Percentiles rank a stretch among this genome's conserved stretches.
phyloP scores from a whole-genome alignment of 768 basidiomycete species.

The Boletus fagicola region DNA sequence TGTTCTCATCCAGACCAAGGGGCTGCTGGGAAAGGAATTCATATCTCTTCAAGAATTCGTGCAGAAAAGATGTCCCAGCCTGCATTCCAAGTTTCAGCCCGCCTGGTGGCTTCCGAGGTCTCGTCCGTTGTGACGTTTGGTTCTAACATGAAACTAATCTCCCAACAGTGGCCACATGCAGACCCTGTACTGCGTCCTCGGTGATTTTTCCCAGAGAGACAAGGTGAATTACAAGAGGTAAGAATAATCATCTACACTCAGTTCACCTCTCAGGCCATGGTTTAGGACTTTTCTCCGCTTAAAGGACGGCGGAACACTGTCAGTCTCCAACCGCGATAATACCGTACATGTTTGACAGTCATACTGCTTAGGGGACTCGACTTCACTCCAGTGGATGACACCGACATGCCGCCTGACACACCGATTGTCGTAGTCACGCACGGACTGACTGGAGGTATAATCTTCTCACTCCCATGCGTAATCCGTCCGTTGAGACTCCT shows the following conservation, averaged over 20 bases:
- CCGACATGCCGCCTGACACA: conserved; percentile 22
- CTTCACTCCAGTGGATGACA: conserved; percentile 30
- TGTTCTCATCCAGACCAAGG: conserved; percentile 20
- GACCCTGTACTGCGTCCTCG: conserved; percentile 32
- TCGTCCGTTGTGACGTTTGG: not conserved
- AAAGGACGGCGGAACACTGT: conserved; percentile 35
- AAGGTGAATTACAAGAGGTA: conserved; percentile 33
- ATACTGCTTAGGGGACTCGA: conserved; percentile 30
- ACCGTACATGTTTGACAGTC: not conserved
- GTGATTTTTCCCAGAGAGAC: conserved; percentile 33
- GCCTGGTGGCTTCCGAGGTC: conserved; percentile 37
- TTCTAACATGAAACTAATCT: conserved; percentile 15
- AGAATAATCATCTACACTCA: not conserved
- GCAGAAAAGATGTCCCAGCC: conserved; percentile 31
- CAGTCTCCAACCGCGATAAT: conserved; percentile 11
- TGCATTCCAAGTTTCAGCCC: conserved; percentile 29
- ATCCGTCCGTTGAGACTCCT: conserved; percentile 7
- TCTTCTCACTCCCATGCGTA: not conserved
- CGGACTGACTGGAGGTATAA: conserved; percentile 34
- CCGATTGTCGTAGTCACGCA: conserved; percentile 35
- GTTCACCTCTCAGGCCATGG: conserved; percentile 7
- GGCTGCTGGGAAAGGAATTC: conserved; percentile 3
- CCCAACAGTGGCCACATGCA: conserved; percentile 32
- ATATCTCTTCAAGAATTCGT: conserved; percentile 32
- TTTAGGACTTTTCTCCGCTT: conserved; percentile 29